Conservation (phyloP, 805 yeast genomes). For the Deakozyma indianensis region DNA sequence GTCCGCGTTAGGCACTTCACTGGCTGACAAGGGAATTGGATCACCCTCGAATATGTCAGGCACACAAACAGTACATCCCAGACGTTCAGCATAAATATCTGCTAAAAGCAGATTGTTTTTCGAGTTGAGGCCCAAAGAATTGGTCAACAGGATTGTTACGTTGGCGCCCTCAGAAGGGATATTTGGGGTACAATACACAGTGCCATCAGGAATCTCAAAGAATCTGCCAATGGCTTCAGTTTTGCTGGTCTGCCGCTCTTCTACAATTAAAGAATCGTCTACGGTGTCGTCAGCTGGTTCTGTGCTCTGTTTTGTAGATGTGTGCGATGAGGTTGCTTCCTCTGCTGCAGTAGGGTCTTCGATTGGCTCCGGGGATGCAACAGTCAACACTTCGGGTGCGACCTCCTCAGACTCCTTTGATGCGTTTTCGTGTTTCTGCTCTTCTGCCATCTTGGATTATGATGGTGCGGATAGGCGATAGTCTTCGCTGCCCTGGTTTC, state of each 20-base stretch:
- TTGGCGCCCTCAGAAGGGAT: background rate
- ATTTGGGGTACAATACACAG: background rate
- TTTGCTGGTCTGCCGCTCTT: background rate
- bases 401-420: too few relatives aligned
- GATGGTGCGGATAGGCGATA: too few relatives aligned
- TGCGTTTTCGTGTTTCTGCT: too few relatives aligned
- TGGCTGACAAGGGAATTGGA: conserved; percentile 13
- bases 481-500: too few relatives aligned
- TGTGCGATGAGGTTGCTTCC: background rate
- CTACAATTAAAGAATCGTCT: background rate
- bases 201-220: conserved; percentile 1
- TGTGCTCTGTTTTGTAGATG: too few relatives aligned
- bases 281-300: background rate
- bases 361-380: background rate
- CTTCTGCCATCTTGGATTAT: too few relatives aligned
- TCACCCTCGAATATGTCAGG: conserved; percentile 20
- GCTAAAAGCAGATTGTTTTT: conserved; percentile 17
- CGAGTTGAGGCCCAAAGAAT: conserved; percentile 19
- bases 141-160: conserved; percentile 16
- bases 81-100: conserved; percentile 15
- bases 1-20: conserved; percentile 4
- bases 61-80: conserved; percentile 17
- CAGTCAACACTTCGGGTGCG: too few relatives aligned
- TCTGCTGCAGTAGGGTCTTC: background rate
- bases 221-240: background rate